A percentile compares a stretch with the other conserved stretches of the same genome.
Conservation (phyloP, 768 basidiomycete species). For the Boletales sp. region DNA sequence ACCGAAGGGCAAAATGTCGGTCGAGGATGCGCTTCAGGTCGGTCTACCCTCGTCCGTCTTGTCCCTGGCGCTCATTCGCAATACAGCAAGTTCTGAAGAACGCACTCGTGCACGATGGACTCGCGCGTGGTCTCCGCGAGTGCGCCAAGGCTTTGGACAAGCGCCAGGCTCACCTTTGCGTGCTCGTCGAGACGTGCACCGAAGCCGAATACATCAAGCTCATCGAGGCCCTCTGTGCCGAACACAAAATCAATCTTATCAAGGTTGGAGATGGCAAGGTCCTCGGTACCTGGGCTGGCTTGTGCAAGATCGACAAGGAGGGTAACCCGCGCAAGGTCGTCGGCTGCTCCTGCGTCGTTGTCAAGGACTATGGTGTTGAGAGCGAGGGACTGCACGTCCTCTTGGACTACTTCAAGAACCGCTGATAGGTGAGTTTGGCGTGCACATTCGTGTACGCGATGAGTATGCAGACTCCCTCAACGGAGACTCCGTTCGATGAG, state of each 20-base stretch:
- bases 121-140: conserved; percentile 96
- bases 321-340: conserved; percentile 97
- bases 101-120: conserved; percentile 96
- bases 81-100: conserved; percentile 97
- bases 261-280: conserved; percentile 98
- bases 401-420: conserved; percentile 95
- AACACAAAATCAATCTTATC: conserved; percentile 99
- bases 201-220: conserved; percentile 99
- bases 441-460: conserved; percentile 40
- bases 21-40: conserved; percentile 93
- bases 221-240: conserved; percentile 98
- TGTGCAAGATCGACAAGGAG: conserved; percentile 99
- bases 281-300: conserved; percentile 96
- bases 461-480: conserved; percentile 93
- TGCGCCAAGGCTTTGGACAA: conserved; percentile 98
- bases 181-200: conserved; percentile 97
- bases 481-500: conserved; percentile 68
- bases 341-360: conserved; percentile 90
- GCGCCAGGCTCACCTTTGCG: conserved; percentile 97
- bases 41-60: background rate
- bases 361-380: conserved; percentile 96
- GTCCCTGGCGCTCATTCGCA: background rate
- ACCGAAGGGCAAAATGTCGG: conserved; percentile 92
- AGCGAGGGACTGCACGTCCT: conserved; percentile 93
- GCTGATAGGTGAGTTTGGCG: conserved; percentile 45